Conservation (phyloP, 192 early-diverging fungal genomes). For the Oehlia diaphana region DNA sequence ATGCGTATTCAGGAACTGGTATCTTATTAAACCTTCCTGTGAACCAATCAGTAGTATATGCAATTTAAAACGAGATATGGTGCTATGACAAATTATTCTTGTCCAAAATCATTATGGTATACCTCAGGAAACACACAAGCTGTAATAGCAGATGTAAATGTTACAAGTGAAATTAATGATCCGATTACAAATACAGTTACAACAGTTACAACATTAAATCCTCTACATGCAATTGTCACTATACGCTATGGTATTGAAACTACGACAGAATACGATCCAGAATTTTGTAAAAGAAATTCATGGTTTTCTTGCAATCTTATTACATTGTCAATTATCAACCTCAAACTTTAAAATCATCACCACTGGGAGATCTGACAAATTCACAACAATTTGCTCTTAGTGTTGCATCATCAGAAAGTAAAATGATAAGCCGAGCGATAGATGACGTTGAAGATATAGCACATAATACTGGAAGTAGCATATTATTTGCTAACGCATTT, state of each 20-base stretch:
- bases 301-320: background rate
- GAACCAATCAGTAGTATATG: conserved; percentile 9
- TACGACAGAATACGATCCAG: background rate
- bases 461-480: background rate
- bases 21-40: background rate
- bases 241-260: background rate
- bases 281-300: background rate
- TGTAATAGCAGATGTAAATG: background rate
- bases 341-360: background rate
- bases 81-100: background rate
- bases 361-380: background rate
- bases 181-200: too few relatives aligned
- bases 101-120: background rate
- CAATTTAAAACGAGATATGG: background rate
- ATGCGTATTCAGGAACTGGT: conserved; percentile 1
- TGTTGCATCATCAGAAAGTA: background rate
- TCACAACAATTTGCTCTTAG: background rate
- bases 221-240: background rate
- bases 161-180: background rate
- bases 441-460: background rate
- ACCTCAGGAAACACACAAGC: background rate
- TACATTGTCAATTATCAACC: background rate
- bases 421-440: background rate
- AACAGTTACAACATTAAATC: background rate
- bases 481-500: background rate